Evolutionary conservation across 768 basidiomycete species (phyloP), one percentile per base, ranked within the genome.

Genomic region (Gloeophyllum trabeum): DNA sequence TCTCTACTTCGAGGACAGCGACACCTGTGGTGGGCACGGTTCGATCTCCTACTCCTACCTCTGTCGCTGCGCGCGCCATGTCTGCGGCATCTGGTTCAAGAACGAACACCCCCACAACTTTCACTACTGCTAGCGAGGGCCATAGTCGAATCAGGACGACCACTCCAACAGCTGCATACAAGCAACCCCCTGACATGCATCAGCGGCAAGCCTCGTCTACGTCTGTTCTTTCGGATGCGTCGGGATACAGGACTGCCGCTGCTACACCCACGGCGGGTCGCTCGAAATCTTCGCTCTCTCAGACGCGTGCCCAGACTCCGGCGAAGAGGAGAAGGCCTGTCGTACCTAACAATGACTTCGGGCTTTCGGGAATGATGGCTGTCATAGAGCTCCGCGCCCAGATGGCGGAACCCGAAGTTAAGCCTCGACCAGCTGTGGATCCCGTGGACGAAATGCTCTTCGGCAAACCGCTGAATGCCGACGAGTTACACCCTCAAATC

Each of bases 301-400:
- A 28, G 22, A 40, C 41, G 35, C 13, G 48, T 20, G 54, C 48
- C 41, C 52, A 26, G 70, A 63, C 43, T 55, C n/a, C n/a, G n/a
- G 63, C 1, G 61, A 62, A 32, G 60, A 61, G 16, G 46, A 48
- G 39, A 75, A 71, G 61, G 35, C 65, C 70, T 24, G 56, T 74
- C 34, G 59, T 82, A 38, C 75, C 75, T n/a, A 72, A 70, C 46
- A 79, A 93, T 54, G 89, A 93, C 57, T 93, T 93, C 61, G 92
- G 92, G 2, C 65, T 94, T 20, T 62, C 75, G 5, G 71, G 79
- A 40, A 91, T 96, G 87, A 72, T 96, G 72, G 81, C 87, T 20
- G 69, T 93, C 34, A 90, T 96, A 43, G 82, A 91, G 58, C 70
- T 73, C 26, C 69, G 70, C 24, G 78, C 76, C 20, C 55, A 58